These are phyloP conservation scores for Paraglomus brasilianum DNA, from an alignment of 192 early-diverging fungal genomes.

Conservation along the genomic window DNA sequence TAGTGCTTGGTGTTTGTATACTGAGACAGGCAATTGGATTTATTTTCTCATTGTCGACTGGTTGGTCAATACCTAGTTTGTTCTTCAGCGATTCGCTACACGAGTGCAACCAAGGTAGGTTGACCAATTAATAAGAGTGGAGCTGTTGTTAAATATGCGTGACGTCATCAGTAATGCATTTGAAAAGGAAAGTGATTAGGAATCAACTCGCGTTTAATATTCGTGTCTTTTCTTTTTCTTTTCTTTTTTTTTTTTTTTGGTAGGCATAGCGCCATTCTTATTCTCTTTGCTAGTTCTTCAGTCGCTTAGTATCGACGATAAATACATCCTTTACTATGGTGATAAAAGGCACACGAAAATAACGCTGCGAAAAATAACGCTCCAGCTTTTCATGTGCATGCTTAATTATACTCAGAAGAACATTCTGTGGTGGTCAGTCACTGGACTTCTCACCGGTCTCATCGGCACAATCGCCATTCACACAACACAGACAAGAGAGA, in stretches of 20 bases:
- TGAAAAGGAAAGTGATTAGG: no score
- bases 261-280: slow-evolving; percentile 52
- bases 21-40: slow-evolving; percentile 44
- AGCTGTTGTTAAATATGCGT: no score
- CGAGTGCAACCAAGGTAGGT: slow-evolving; percentile 57
- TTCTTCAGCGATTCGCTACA: slow-evolving; percentile 55
- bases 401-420: slow-evolving; percentile 49
- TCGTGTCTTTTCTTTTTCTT: no score
- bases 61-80: slow-evolving; percentile 47
- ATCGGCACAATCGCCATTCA: slow-evolving; percentile 41
- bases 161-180: no score
- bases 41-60: slow-evolving; percentile 51
- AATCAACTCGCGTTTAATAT: no score
- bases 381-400: slow-evolving; percentile 50
- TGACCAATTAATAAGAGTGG: no score
- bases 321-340: slow-evolving; percentile 42
- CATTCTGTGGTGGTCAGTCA: slow-evolving; percentile 56
- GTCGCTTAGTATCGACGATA: slow-evolving; percentile 43
- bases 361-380: slow-evolving; percentile 39
- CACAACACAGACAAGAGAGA: background rate
- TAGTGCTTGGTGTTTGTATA: slow-evolving; percentile 32
- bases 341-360: slow-evolving; percentile 32
- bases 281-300: slow-evolving; percentile 52
- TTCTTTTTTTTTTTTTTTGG: background rate
- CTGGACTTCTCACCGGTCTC: slow-evolving; percentile 48